Evolutionary conservation across 176 grass and related monocot genomes (phyloP).

Genomic region (Bothriochloa decipiens): DNA sequence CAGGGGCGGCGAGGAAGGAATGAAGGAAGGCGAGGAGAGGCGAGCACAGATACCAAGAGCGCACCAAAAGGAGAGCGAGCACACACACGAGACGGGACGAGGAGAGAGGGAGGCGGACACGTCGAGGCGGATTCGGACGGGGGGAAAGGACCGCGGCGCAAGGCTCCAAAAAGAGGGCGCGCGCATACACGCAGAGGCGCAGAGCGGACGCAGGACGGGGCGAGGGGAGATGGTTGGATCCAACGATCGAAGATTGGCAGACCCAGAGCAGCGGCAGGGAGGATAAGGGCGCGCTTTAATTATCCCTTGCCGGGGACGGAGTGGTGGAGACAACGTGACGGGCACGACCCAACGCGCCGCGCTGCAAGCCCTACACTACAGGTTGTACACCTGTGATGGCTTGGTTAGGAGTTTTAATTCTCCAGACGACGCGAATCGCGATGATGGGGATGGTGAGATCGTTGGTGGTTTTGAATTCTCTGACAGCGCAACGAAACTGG

Average conservation of each 20-base stretch:
- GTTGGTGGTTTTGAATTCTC: constrained; percentile 5
- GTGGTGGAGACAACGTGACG: constrained; percentile 65
- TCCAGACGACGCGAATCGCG: background rate
- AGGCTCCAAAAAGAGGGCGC: constrained; percentile 48
- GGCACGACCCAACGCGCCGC: constrained; percentile 44
- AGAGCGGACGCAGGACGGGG: background rate
- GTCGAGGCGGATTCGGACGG: constrained; percentile 45
- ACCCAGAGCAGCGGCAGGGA: constrained; percentile 10
- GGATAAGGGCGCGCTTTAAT: constrained; percentile 52
- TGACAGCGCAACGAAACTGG: background rate
- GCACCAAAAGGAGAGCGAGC: constrained; percentile 44
- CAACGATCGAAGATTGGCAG: background rate
- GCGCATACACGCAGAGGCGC: constrained; percentile 4
- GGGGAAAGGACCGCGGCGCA: constrained; percentile 40
- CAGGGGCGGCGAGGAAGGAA: background rate
- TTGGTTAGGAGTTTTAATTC: constrained; percentile 37
- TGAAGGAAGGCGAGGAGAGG: background rate
- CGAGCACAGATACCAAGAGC: constrained; percentile 43
- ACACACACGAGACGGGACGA: background rate
- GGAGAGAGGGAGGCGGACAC: constrained; percentile 4
- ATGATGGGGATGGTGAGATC: background rate
- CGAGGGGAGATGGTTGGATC: constrained; percentile 52
- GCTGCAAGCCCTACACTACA: background rate
- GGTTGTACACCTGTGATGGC: constrained; percentile 29
- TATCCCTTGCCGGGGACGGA: background rate